phyloP scores from a whole-genome alignment of 257 asterid genomes.

The Solanum chilense region DNA sequence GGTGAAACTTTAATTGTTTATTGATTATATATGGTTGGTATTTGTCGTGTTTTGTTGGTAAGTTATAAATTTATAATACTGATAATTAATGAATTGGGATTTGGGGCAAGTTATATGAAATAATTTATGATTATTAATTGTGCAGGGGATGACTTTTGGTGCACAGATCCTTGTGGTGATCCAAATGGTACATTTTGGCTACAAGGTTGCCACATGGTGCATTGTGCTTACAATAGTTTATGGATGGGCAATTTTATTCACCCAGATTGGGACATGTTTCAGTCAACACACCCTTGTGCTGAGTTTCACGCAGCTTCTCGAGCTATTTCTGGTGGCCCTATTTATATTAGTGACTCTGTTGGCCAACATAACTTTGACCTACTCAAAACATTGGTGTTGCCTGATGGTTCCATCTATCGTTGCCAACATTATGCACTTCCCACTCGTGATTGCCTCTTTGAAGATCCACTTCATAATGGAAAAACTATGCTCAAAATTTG shows the following conservation, averaged over 20 bases:
- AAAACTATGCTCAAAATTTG: constrained; percentile 85
- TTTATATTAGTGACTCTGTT: constrained; percentile 69
- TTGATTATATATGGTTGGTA: background rate
- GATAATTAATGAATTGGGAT: background rate
- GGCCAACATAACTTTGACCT: constrained; percentile 71
- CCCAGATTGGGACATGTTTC: constrained; percentile 99
- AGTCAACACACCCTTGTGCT: constrained; percentile 91
- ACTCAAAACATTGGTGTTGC: constrained; percentile 56
- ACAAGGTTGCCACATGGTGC: constrained; percentile 99
- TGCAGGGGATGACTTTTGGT: constrained; percentile 91
- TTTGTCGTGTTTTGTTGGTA: background rate
- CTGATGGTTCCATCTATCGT: constrained; percentile 74
- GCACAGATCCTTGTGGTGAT: constrained; percentile 91
- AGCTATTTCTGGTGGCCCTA: constrained; percentile 97
- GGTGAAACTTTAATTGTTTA: background rate
- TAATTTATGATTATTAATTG: background rate
- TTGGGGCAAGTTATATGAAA: background rate
- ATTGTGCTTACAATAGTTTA: constrained; percentile 87
- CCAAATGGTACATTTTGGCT: constrained; percentile 92
- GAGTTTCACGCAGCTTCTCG: constrained; percentile 90
- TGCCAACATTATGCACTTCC: constrained; percentile 78
- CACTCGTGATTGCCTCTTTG: constrained; percentile 70
- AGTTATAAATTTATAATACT: background rate
- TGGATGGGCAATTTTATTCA: constrained; percentile 98
- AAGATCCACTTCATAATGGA: constrained; percentile 81